phyloP scores from a whole-genome alignment of 495 filamentous ascomycete species.

The Neurospora tetrasperma region DNA sequence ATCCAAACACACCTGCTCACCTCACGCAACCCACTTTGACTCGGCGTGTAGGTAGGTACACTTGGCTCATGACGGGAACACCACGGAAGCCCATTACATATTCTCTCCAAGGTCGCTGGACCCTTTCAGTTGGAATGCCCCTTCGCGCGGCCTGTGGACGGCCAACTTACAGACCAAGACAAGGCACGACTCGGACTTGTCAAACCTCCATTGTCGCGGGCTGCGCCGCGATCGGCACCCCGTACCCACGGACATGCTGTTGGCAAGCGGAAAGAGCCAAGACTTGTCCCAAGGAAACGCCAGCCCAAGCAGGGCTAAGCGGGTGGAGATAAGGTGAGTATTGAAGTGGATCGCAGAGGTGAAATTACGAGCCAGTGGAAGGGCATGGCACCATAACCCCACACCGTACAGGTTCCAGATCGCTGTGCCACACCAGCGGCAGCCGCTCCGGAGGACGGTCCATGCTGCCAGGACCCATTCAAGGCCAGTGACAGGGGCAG shows the following conservation, averaged over 20 bases:
- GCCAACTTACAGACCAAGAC: background rate
- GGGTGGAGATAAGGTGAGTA: background rate
- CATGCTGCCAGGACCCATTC: background rate
- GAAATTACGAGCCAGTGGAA: background rate
- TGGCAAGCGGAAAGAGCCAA: background rate
- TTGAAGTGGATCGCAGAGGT: background rate
- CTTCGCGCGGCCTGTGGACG: background rate
- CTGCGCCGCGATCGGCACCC: background rate
- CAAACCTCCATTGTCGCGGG: background rate
- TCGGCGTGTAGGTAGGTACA: background rate
- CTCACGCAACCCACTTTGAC: background rate
- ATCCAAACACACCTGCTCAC: background rate
- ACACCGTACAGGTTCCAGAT: slow-evolving; percentile 1
- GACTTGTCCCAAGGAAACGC: background rate
- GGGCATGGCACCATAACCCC: background rate
- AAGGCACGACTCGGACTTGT: background rate
- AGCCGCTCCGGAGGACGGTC: background rate
- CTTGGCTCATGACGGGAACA: background rate
- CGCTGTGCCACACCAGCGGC: background rate
- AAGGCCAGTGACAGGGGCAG: background rate
- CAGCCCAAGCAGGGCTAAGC: background rate
- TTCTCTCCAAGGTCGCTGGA: background rate
- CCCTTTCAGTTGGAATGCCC: background rate
- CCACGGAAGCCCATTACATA: background rate
- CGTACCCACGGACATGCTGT: background rate